A percentile compares a stretch with the other conserved stretches of the same genome.
phyloP scores from a whole-genome alignment of 192 early-diverging fungal species.

The Mortierella antarctica region DNA sequence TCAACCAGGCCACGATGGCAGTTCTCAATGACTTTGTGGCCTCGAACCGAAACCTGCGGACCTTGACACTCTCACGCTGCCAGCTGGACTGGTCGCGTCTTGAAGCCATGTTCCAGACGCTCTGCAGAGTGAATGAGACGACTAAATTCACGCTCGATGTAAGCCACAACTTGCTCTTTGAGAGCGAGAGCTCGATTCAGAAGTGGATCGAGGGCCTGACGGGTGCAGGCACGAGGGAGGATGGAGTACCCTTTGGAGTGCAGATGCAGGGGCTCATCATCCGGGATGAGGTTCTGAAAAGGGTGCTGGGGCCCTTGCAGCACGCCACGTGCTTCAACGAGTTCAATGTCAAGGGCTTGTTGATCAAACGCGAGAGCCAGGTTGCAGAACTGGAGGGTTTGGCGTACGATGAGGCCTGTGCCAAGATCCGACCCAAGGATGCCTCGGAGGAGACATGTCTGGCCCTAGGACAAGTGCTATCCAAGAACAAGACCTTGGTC shows the following conservation, averaged over 20 bases:
- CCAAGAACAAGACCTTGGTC: conserved; percentile 29
- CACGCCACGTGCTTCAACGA: conserved; percentile 37
- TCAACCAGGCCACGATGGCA: conserved; percentile 17
- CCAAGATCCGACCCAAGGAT: conserved; percentile 23
- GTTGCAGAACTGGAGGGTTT: conserved; percentile 24
- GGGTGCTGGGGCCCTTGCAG: conserved; percentile 26
- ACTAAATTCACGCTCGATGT: conserved; percentile 51
- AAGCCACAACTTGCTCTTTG: conserved; percentile 39
- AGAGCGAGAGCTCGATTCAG: conserved; percentile 22
- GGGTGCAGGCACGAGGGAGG: neutral
- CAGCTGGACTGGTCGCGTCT: conserved; percentile 22
- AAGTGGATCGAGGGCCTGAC: conserved; percentile 21
- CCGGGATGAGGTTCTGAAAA: conserved; percentile 12
- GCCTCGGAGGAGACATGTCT: conserved; percentile 37
- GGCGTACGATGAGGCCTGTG: conserved; percentile 1
- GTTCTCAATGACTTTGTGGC: conserved; percentile 5
- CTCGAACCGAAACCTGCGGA: conserved; percentile 7
- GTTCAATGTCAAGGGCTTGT: conserved; percentile 35
- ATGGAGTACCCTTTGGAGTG: conserved; percentile 38
- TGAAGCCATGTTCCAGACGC: conserved; percentile 17
- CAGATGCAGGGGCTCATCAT: conserved; percentile 32
- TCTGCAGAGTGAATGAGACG: conserved; percentile 28
- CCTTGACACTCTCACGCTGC: conserved; percentile 15
- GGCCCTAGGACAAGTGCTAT: conserved; percentile 32
- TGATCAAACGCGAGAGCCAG: conserved; percentile 38